Percentiles rank a stretch among this genome's conserved stretches.
Conservation (phyloP, 2,329 filamentous ascomycete genomes). For the Talaromyces sp. region DNA sequence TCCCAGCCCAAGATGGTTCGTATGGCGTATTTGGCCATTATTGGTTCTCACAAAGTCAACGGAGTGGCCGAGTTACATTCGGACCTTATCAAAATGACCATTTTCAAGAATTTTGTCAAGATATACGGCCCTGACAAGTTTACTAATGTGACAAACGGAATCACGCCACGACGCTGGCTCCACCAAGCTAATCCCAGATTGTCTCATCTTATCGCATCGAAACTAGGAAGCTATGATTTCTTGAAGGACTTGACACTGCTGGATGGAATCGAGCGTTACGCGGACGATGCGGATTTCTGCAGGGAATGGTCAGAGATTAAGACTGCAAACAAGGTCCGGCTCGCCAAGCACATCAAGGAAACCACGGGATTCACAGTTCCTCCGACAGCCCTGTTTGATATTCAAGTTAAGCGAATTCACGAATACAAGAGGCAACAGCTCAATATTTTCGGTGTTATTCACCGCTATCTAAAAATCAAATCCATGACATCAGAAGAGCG, state of each 20-base stretch:
- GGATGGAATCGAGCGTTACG: constrained; percentile 76
- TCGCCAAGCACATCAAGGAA: constrained; percentile 86
- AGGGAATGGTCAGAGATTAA: constrained; percentile 97
- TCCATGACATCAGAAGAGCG: constrained; percentile 73
- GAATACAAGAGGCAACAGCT: constrained; percentile 99
- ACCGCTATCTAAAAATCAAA: constrained; percentile 88
- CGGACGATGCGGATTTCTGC: constrained; percentile 83
- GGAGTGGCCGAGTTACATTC: constrained; percentile 97
- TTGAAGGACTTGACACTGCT: constrained; percentile 84
- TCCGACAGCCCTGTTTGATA: constrained; percentile 83
- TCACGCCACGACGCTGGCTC: constrained; percentile 92
- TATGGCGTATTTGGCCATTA: constrained; percentile 92
- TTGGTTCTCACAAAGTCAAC: constrained; percentile 98
- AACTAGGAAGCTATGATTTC: constrained; percentile 76
- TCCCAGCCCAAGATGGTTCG: constrained; percentile 95
- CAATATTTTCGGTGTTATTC: constrained; percentile 97
- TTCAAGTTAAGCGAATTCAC: constrained; percentile 98
- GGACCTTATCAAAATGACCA: constrained; percentile 96
- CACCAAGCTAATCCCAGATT: constrained; percentile 94
- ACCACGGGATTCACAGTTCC: constrained; percentile 77
- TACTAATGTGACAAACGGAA: constrained; percentile 96
- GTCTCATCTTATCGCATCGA: constrained; percentile 86
- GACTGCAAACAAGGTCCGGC: constrained; percentile 85
- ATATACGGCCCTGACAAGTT: constrained; percentile 97
- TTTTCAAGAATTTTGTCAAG: constrained; percentile 96